These are phyloP conservation scores for Funneliformis caledonium DNA, from an alignment of 371 early-diverging fungal genomes.

Conservation along the genomic window DNA sequence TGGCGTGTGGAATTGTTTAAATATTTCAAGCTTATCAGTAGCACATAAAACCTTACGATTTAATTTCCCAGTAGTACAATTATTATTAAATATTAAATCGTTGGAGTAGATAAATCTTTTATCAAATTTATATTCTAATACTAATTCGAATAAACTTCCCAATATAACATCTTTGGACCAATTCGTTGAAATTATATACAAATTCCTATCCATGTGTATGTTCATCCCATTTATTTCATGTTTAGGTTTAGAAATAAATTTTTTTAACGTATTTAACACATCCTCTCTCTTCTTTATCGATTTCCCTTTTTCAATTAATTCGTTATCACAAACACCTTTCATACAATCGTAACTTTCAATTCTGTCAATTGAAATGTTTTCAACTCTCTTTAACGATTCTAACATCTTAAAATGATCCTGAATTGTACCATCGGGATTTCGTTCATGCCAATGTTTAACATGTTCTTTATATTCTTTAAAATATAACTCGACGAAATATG, in stretches of 20 bases:
- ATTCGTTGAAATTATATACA: conserved; percentile 38
- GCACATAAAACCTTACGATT: conserved; percentile 22
- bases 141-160: conserved; percentile 32
- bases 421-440: conserved; percentile 14
- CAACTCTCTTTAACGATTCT: conserved; percentile 31
- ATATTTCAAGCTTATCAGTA: conserved; percentile 35
- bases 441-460: conserved; percentile 10
- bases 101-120: conserved; percentile 23
- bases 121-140: neutral
- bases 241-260: conserved; percentile 10
- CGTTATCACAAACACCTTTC: conserved; percentile 7
- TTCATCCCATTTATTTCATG: neutral
- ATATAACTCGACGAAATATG: conserved; percentile 35
- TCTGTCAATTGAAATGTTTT: conserved; percentile 32
- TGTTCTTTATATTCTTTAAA: conserved; percentile 40
- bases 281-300: conserved; percentile 11
- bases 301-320: conserved; percentile 22
- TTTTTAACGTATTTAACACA: neutral
- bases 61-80: conserved; percentile 30
- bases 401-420: conserved; percentile 27
- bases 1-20: conserved; percentile 20
- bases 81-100: conserved; percentile 27
- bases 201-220: neutral
- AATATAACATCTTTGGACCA: conserved; percentile 39
- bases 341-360: conserved; percentile 26